Base-by-base conservation (phyloP, 129 eudicot genomes). In the Helianthus tuberosus region DNA sequence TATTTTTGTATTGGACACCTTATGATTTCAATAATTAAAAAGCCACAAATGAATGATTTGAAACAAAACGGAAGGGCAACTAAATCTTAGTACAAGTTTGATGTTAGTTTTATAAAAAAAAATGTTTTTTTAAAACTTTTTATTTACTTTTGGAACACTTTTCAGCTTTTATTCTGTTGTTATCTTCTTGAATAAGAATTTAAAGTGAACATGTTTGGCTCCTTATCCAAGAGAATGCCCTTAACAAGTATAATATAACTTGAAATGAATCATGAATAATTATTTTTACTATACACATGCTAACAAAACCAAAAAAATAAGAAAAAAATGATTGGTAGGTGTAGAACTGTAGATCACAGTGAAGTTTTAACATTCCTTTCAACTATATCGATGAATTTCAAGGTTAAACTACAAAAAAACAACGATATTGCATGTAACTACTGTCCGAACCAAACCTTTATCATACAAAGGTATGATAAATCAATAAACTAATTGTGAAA, bases 151-250 rank as follows among this genome's bases (percentile, higher is more conserved):
- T 10, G 11, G 9, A 41, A 10, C 46, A 41, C 47, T 43, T 43
- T 43, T 43, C 47, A 43, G 11, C 47, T 43, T 63, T 63, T 49
- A 64, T 64, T 17, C 71, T 64, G 64, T 50, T 48, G 64, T 64
- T 74, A 51, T 64, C 79, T 64, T 74, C 54, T 64, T 61, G 79
- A 74, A 74, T 41, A 74, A 74, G 79, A 64, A 36, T 64, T 35
- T 74, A 25, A 39, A 50, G 64, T 17, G 41, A 39, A 38, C 75
- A 53, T 55, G 23, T 74, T 44, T 64, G 54, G 72, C 79, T 74
- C 71, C 32, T 50, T 64, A 50, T 32, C 10, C 53, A 64, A 51
- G 53, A 32, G 49, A 43, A 44, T 6, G 17, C 39, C n/a, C 3
- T 14, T 3, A 64, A 14, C 55, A 25, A 60, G 8, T 11, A 25